These are phyloP conservation scores for Phytomonas sp. DNA, from an alignment of 208 protist species.

Conservation along the genomic window DNA sequence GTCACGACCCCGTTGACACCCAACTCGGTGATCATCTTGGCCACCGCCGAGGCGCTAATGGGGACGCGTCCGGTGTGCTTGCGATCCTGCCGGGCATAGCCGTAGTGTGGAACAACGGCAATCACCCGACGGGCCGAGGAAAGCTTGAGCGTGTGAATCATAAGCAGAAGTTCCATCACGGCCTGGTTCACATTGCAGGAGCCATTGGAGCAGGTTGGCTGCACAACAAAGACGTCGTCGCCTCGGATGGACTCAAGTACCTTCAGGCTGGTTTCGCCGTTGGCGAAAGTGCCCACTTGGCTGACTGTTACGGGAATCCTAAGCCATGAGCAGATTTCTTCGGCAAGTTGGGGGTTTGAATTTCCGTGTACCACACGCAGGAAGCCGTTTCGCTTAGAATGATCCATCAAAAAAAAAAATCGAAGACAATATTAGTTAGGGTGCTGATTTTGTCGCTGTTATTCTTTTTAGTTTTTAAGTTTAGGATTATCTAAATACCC, in stretches of 20 bases:
- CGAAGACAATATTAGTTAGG: background rate
- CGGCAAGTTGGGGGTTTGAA: conserved; percentile 79
- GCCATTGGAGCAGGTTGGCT: conserved; percentile 89
- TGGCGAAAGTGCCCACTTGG: conserved; percentile 76
- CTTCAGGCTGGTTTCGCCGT: conserved; percentile 84
- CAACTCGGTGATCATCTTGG: conserved; percentile 87
- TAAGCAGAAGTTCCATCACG: conserved; percentile 94
- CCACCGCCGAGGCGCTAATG: conserved; percentile 93
- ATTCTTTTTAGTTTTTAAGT: conserved; percentile 4
- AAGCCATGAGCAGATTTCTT: conserved; percentile 68
- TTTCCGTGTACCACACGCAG: conserved; percentile 82
- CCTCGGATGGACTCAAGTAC: conserved; percentile 82
- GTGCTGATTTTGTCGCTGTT: background rate
- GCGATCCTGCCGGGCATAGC: conserved; percentile 94
- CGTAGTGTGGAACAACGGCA: conserved; percentile 94
- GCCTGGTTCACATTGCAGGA: conserved; percentile 84
- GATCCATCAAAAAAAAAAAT: background rate
- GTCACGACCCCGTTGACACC: conserved; percentile 90
- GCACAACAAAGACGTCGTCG: conserved; percentile 95
- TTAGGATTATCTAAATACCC: background rate
- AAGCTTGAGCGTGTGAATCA: conserved; percentile 89
- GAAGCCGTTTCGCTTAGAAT: conserved; percentile 40
- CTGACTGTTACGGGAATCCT: conserved; percentile 60
- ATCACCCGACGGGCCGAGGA: conserved; percentile 86
- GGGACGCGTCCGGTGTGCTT: conserved; percentile 92